These are phyloP conservation scores for Puccinia novopanici DNA, from an alignment of 1,284 basidiomycete genomes.

Conservation along the genomic window DNA sequence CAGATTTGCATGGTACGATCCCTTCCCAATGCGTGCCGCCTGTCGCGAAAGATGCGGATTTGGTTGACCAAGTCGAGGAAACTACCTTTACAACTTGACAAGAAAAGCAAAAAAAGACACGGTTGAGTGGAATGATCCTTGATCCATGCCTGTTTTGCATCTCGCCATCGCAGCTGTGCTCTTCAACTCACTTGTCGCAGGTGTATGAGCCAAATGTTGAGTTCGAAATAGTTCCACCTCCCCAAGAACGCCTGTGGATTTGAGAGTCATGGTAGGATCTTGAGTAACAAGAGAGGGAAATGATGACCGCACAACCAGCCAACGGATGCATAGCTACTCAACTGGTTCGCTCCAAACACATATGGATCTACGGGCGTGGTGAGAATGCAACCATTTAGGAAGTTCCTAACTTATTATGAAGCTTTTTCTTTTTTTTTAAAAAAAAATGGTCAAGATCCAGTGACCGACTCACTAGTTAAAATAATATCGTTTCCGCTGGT, in stretches of 20 bases:
- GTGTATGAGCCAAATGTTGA: constrained; percentile 23
- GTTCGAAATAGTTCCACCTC: neutral
- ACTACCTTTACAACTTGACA: constrained; percentile 43
- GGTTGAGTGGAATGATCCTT: no score
- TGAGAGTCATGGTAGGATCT: no score
- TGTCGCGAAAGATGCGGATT: constrained; percentile 26
- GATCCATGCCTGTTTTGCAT: no score
- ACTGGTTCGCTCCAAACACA: constrained; percentile 30
- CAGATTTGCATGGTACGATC: constrained; percentile 42
- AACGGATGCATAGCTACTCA: no score
- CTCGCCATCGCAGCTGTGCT: neutral
- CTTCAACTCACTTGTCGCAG: constrained; percentile 34
- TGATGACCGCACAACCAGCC: no score
- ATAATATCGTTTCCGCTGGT: constrained; percentile 39
- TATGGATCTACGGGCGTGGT: constrained; percentile 12
- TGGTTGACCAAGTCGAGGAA: constrained; percentile 40
- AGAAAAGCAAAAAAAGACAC: no score
- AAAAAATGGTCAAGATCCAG: neutral
- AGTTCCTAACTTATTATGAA: neutral
- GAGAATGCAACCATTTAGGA: no score
- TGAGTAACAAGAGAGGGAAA: no score
- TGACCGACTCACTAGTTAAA: constrained; percentile 31
- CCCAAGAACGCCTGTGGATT: neutral
- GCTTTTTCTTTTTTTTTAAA: neutral
- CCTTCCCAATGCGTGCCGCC: constrained; percentile 10